phyloP scores from a whole-genome alignment of 23 red algal genomes.

The Gracilaria caudata region DNA sequence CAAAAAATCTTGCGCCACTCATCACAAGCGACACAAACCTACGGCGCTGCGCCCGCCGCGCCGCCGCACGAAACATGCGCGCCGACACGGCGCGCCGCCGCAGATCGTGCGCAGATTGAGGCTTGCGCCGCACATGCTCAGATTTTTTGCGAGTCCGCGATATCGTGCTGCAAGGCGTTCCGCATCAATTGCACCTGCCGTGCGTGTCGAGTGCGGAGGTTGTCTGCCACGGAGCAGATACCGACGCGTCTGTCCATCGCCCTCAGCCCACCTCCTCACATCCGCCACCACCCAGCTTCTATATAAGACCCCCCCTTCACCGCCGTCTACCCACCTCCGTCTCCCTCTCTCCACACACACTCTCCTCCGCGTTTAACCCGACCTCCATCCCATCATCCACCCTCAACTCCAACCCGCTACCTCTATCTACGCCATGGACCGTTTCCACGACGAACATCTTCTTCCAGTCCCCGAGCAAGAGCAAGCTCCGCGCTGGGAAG shows the following conservation, averaged over 20 bases:
- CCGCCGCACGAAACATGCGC: constrained; percentile 4
- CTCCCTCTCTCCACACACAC: neutral
- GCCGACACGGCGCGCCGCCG: neutral
- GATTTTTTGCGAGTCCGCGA: constrained; percentile 22
- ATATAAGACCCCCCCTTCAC: neutral
- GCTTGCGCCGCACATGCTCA: neutral
- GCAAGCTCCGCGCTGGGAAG: constrained; percentile 12
- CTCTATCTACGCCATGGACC: neutral
- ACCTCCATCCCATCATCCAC: neutral
- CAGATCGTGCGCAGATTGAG: constrained; percentile 22
- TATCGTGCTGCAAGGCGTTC: neutral
- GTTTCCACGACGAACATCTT: constrained; percentile 23
- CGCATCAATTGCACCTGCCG: neutral
- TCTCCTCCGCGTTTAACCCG: neutral
- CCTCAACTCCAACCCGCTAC: neutral
- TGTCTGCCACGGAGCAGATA: neutral
- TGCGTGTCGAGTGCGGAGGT: neutral
- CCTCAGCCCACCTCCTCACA: neutral
- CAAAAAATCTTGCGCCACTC: neutral
- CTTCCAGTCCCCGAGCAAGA: constrained; percentile 26
- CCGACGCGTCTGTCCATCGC: neutral
- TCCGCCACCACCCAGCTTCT: constrained; percentile 10
- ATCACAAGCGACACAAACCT: neutral
- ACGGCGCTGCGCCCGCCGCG: neutral
- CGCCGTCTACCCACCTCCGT: neutral